Base-by-base conservation (phyloP, 83 land plant genomes). In the Picea mariana region DNA sequence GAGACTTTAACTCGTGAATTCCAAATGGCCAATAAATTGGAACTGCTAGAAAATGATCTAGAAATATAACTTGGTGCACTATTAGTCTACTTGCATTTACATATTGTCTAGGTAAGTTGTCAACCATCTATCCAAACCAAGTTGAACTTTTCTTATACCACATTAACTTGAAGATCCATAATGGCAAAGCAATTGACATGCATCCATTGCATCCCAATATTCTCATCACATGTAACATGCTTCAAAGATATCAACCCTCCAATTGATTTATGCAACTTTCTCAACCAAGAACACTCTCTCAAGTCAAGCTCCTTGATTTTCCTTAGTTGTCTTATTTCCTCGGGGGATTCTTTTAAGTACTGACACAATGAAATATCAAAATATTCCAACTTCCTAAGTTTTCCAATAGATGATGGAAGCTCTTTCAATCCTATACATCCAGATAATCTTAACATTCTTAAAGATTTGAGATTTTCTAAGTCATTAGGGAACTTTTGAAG, bases 241-340 rank as follows among this genome's bases (percentile, higher is more conserved):
- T 81, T 73, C 13, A 92, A 27, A n/a, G 84, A 77, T 61, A 38
- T 75, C 83, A 92, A 27, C 0, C 55, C 73, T 3, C 49, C 31
- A 4, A 52, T 72, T 0, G 92, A 89, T 2, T 47, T 23, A 2
- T 90, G 94, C 24, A 92, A 67, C n/a, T 44, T 61, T 81, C 66
- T 81, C 23, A 92, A 71, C 20, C 23, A 83, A 21, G 81, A 62
- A 62, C 92, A 92, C 71, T 89, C 88, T 55, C 92, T 84, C 94
- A 92, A 89, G 84, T 92, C 94, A 23, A 92, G 87, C 87, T 89
- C 90, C 81, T 89, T 88, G 83, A 92, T 59, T 6, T 77, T 86
- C 6, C 12, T 40, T 75, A 88, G 42, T 2, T 75, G 23, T 6
- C 85, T 88, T 17, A 89, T 79, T 15, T 82, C 86, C 4, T 89